Evolutionary conservation across 2,329 filamentous ascomycete species (phyloP).

Genomic region (Colletotrichum coccodes): DNA sequence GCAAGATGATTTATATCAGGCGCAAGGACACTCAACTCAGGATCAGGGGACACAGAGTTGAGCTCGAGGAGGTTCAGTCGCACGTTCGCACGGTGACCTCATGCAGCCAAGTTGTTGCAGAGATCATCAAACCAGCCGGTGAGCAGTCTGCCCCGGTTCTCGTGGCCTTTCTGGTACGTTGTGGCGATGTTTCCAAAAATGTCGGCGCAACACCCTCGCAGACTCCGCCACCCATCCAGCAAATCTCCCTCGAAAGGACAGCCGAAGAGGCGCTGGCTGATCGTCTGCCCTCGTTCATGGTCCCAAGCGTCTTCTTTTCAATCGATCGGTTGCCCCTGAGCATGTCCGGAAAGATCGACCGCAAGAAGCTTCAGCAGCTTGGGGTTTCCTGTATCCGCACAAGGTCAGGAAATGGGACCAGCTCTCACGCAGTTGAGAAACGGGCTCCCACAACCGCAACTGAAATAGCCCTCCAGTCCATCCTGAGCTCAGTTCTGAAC

Average conservation of each 20-base stretch:
- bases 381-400: background rate
- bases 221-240: background rate
- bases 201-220: background rate
- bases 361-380: background rate
- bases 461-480: background rate
- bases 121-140: background rate
- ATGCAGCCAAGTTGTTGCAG: background rate
- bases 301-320: background rate
- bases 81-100: background rate
- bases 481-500: background rate
- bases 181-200: background rate
- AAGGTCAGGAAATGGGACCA: background rate
- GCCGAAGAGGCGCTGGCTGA: background rate
- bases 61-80: background rate
- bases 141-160: background rate
- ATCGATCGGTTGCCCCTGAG: background rate
- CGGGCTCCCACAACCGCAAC: background rate
- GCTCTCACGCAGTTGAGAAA: background rate
- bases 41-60: background rate
- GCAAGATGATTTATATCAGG: background rate
- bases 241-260: background rate
- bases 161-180: background rate
- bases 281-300: background rate
- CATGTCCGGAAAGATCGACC: background rate
- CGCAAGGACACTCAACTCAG: background rate